phyloP scores from a whole-genome alignment of 73 alveolate species.

The Chromera velia region DNA sequence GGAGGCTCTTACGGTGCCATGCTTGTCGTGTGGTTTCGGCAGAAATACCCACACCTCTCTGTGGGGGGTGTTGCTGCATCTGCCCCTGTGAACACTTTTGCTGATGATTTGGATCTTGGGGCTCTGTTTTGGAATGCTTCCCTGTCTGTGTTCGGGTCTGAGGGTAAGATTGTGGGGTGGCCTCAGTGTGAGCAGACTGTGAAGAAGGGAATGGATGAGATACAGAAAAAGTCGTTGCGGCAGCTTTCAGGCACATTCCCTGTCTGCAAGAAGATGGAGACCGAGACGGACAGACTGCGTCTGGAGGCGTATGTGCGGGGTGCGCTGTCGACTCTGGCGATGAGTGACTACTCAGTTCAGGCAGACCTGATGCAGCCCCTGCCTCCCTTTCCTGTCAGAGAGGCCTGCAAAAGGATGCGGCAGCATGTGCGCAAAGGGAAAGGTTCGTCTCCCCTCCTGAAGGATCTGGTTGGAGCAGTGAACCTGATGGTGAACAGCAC shows the following conservation, averaged over 20 bases:
- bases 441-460: too few relatives aligned
- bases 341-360: slow-evolving; percentile 18
- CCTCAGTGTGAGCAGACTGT: too few relatives aligned
- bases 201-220: too few relatives aligned
- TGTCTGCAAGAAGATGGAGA: too few relatives aligned
- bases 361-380: background rate
- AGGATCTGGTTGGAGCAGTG: too few relatives aligned
- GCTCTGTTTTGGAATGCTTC: slow-evolving; percentile 43
- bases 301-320: slow-evolving; percentile 20
- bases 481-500: too few relatives aligned
- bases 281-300: background rate
- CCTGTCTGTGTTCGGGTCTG: slow-evolving; percentile 7
- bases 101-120: too few relatives aligned
- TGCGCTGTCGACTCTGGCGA: slow-evolving; percentile 19
- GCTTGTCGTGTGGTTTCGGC: slow-evolving; percentile 71
- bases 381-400: background rate
- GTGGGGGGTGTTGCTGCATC: slow-evolving; percentile 66
- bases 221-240: too few relatives aligned
- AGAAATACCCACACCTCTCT: slow-evolving; percentile 62
- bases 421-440: too few relatives aligned
- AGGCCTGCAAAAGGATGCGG: too few relatives aligned
- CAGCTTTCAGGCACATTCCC: too few relatives aligned
- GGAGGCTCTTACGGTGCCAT: slow-evolving; percentile 78
- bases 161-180: too few relatives aligned
- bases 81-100: slow-evolving; percentile 66